Percentiles rank a stretch among this genome's conserved stretches.
Evolutionary conservation across 441 rosid species (phyloP).

Genomic region (Flueggea neowawraea): DNA sequence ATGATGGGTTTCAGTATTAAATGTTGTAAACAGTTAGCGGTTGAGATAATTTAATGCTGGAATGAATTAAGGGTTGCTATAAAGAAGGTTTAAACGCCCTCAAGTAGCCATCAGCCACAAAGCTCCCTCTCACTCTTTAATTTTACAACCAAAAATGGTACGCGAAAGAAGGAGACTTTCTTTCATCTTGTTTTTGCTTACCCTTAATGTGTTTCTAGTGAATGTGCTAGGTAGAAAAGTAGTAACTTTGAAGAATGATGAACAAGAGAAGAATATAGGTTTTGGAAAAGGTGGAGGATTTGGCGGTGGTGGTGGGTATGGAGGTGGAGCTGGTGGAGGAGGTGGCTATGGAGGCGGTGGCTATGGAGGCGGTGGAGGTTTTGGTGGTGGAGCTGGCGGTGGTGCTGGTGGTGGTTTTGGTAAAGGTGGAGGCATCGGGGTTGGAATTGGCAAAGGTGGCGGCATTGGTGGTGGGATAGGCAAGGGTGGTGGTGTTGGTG

Average conservation of each 20-base stretch:
- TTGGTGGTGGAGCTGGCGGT: constrained; percentile 13
- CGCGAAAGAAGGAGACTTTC: constrained; percentile 21
- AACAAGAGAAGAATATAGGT: constrained; percentile 31
- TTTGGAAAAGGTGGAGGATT: constrained; percentile 30
- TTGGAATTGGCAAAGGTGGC: constrained; percentile 28
- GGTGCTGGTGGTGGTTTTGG: constrained; percentile 30
- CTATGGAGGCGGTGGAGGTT: constrained; percentile 19
- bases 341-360: constrained; percentile 25
- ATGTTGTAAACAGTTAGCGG: constrained; percentile 33
- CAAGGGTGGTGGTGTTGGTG: constrained; percentile 19
- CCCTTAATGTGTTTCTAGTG: constrained; percentile 40
- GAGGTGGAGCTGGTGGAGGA: constrained; percentile 21
- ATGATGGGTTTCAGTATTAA: constrained; percentile 7
- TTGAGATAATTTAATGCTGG: constrained; percentile 38
- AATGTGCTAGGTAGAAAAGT: constrained; percentile 43
- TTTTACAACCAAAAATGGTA: constrained; percentile 21
- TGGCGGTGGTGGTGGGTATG: constrained; percentile 15
- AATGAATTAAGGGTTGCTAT: constrained; percentile 10
- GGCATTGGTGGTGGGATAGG: constrained; percentile 37
- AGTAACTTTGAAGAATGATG: constrained; percentile 18
- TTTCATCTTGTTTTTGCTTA: constrained; percentile 40
- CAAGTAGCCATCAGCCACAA: neutral
- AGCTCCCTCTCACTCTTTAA: neutral
- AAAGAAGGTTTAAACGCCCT: neutral
- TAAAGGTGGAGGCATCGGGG: constrained; percentile 23